phyloP scores from a whole-genome alignment of 192 early-diverging fungal species.

The Podila epigama region DNA sequence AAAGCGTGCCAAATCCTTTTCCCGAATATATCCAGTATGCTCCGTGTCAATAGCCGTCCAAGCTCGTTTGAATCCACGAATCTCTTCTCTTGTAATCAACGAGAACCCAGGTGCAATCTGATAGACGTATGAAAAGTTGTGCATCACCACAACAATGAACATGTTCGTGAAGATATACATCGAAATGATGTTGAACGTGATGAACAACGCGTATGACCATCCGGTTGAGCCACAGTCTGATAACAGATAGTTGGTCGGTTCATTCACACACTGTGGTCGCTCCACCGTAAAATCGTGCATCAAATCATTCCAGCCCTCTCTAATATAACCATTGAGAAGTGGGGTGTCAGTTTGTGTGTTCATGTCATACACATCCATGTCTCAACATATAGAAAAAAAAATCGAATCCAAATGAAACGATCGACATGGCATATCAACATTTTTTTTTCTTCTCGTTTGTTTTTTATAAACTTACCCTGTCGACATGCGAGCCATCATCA shows the following conservation, averaged over 20 bases:
- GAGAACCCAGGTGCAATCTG: slow-evolving; percentile 67
- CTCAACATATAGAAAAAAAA: too few species aligned
- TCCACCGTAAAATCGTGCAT: slow-evolving; percentile 70
- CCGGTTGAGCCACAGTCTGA: slow-evolving; percentile 63
- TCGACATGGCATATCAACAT: too few species aligned
- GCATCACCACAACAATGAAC: slow-evolving; percentile 67
- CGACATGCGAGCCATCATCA: slow-evolving; percentile 60
- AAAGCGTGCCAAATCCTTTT: slow-evolving; percentile 56
- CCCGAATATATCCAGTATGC: slow-evolving; percentile 57
- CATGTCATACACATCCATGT: too few species aligned
- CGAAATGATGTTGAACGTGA: slow-evolving; percentile 68
- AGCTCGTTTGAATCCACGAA: slow-evolving; percentile 62
- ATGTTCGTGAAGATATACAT: slow-evolving; percentile 73
- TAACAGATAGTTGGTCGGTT: slow-evolving; percentile 48
- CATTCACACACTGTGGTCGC: slow-evolving; percentile 56
- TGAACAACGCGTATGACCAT: slow-evolving; percentile 65
- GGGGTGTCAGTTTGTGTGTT: too few species aligned
- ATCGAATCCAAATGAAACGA: too few species aligned
- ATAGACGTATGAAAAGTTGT: slow-evolving; percentile 70
- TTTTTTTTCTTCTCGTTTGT: too few species aligned
- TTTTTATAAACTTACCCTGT: slow-evolving; percentile 54
- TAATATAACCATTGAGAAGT: too few species aligned
- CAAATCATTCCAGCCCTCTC: slow-evolving; percentile 67
- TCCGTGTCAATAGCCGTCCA: slow-evolving; percentile 58
- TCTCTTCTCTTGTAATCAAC: slow-evolving; percentile 64